These are phyloP conservation scores for Colletotrichum euphorbiae DNA, from an alignment of 2,329 filamentous ascomycete genomes.

Conservation along the genomic window DNA sequence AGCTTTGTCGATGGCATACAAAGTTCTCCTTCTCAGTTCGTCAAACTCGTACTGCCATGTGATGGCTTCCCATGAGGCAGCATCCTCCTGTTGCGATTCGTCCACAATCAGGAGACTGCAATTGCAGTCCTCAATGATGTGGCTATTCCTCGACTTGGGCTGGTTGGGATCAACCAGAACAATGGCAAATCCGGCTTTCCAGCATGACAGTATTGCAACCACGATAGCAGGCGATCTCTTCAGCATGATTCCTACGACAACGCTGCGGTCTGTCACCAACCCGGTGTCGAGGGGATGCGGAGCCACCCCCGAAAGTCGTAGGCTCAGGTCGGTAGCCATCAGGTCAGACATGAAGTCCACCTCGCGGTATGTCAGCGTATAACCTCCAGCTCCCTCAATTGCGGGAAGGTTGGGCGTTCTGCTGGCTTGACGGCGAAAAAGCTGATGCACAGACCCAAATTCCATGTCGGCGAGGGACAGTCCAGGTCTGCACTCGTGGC, in stretches of 20 bases:
- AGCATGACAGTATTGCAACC: constrained; percentile 9
- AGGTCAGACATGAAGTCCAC: constrained; percentile 14
- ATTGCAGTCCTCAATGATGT: constrained; percentile 11
- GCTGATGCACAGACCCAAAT: neutral
- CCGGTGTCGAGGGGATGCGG: neutral
- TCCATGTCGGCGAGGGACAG: no score
- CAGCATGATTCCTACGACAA: constrained; percentile 1
- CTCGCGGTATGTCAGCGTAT: constrained; percentile 1
- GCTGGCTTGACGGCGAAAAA: constrained; percentile 1
- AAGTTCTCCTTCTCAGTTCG: neutral
- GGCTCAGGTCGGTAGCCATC: neutral
- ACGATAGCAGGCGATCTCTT: constrained; percentile 2
- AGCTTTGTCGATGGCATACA: neutral
- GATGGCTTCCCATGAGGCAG: constrained; percentile 12
- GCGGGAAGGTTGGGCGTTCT: constrained; percentile 12
- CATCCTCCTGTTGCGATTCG: neutral
- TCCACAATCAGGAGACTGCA: constrained; percentile 16
- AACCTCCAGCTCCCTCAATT: constrained; percentile 16
- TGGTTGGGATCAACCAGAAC: constrained; percentile 13
- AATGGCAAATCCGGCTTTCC: constrained; percentile 17
- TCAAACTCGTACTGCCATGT: constrained; percentile 5
- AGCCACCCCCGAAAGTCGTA: neutral
- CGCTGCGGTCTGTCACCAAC: neutral
- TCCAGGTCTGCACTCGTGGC: no score
- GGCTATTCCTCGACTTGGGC: constrained; percentile 1